Evolutionary conservation across 1,284 basidiomycete genomes (phyloP).

Genomic region (Sphaerobolus stellatus): DNA sequence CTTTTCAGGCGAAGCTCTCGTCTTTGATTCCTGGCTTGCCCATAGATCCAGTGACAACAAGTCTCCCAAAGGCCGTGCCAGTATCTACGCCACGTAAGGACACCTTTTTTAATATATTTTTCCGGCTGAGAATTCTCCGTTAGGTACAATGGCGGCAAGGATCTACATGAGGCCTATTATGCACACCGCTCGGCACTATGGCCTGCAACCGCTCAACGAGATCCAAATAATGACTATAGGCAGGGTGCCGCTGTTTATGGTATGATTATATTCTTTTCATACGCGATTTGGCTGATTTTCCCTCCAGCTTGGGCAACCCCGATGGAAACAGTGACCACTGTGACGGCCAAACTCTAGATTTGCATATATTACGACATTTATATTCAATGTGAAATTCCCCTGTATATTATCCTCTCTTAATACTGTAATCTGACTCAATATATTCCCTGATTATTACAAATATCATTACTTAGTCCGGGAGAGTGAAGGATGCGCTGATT

Average conservation of each 20-base stretch:
- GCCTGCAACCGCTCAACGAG: conserved; percentile 28
- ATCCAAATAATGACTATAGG: conserved; percentile 26
- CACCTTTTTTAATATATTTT: not conserved
- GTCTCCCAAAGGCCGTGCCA: conserved; percentile 23
- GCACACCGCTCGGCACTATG: conserved; percentile 27
- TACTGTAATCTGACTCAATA: not conserved
- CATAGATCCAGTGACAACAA: conserved; percentile 30
- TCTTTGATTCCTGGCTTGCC: conserved; percentile 33
- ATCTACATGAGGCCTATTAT: conserved; percentile 31
- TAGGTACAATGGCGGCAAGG: conserved; percentile 27
- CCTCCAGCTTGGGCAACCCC: not conserved
- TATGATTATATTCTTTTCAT: not conserved
- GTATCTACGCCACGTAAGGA: conserved; percentile 30
- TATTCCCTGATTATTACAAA: no score
- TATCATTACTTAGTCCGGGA: not conserved
- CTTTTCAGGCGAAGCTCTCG: conserved; percentile 16
- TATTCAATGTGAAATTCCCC: not conserved
- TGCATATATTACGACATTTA: no score
- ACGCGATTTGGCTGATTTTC: not conserved
- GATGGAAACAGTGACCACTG: no score
- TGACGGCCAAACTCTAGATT: no score
- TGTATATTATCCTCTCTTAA: not conserved
- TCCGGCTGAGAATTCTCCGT: not conserved
- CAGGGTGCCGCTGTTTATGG: conserved; percentile 20
- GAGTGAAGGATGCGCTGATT: no score